A percentile compares a stretch with the other conserved stretches of the same genome.
phyloP scores from a whole-genome alignment of 352 stramenopile genomes.

The Phytophthora ramorum region DNA sequence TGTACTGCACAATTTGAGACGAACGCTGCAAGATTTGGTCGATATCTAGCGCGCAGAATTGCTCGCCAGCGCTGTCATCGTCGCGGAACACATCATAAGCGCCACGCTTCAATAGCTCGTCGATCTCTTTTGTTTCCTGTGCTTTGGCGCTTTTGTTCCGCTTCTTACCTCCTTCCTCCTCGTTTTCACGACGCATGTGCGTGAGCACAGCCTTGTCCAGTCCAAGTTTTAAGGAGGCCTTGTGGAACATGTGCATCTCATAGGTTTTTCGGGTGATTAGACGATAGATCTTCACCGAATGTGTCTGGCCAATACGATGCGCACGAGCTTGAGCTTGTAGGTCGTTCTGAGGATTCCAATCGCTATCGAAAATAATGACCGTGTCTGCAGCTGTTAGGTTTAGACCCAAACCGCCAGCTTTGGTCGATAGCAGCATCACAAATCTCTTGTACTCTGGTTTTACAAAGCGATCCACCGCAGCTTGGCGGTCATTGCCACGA shows the following conservation, averaged over 20 bases:
- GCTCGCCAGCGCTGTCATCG: conserved; percentile 91
- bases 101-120: conserved; percentile 91
- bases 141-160: conserved; percentile 83
- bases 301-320: conserved; percentile 92
- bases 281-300: conserved; percentile 92
- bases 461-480: conserved; percentile 88
- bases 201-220: conserved; percentile 94
- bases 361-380: conserved; percentile 98
- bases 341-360: conserved; percentile 99
- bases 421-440: conserved; percentile 98
- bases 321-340: conserved; percentile 93
- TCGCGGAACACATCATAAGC: conserved; percentile 94
- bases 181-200: conserved; percentile 91
- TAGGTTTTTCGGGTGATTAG: conserved; percentile 94
- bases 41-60: conserved; percentile 98
- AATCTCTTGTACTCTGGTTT: conserved; percentile 95
- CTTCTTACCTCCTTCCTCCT: conserved; percentile 76
- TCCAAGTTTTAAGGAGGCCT: conserved; percentile 92
- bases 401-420: conserved; percentile 95
- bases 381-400: conserved; percentile 95
- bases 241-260: conserved; percentile 96
- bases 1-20: conserved; percentile 88
- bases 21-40: conserved; percentile 96
- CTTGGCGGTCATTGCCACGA: conserved; percentile 89
- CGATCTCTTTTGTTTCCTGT: conserved; percentile 91